These are phyloP conservation scores for Auxenochlorella pyrenoidosa DNA, from an alignment of 139 green algal species.

Conservation along the genomic window DNA sequence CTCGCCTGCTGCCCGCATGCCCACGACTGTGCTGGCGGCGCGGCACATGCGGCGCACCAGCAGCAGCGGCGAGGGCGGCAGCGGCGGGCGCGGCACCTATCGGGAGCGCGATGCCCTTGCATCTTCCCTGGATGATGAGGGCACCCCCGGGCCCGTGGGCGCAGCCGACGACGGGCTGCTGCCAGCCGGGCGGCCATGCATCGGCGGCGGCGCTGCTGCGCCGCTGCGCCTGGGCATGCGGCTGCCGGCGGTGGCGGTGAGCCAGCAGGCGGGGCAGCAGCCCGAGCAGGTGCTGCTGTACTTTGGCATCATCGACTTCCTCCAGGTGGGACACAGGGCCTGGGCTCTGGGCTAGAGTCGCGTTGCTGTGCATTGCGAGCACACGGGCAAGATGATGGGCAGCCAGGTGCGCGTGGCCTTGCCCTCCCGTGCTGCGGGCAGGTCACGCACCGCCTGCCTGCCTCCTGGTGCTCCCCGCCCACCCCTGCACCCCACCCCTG, in stretches of 20 bases:
- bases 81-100: background rate
- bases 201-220: background rate
- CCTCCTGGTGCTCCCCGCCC: background rate
- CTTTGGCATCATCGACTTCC: constrained; percentile 39
- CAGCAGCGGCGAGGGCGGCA: background rate
- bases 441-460: background rate
- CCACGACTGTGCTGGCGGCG: constrained; percentile 51
- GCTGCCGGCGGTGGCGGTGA: constrained; percentile 28
- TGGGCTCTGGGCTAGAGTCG: no score
- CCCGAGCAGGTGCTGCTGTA: constrained; percentile 60
- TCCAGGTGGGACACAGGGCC: constrained; percentile 35
- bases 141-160: background rate
- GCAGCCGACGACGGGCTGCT: background rate
- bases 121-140: background rate
- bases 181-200: background rate
- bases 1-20: constrained; percentile 21
- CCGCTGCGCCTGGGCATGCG: background rate
- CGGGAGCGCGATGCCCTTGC: background rate
- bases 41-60: constrained; percentile 39
- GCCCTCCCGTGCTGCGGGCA: no score
- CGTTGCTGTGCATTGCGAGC: no score
- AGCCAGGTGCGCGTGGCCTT: no score
- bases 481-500: background rate
- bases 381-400: no score
- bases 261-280: constrained; percentile 12